A percentile compares a stretch with the other conserved stretches of the same genome.
Evolutionary conservation across 1,139 yeast species (phyloP).

Genomic region (Pichia sp.): DNA sequence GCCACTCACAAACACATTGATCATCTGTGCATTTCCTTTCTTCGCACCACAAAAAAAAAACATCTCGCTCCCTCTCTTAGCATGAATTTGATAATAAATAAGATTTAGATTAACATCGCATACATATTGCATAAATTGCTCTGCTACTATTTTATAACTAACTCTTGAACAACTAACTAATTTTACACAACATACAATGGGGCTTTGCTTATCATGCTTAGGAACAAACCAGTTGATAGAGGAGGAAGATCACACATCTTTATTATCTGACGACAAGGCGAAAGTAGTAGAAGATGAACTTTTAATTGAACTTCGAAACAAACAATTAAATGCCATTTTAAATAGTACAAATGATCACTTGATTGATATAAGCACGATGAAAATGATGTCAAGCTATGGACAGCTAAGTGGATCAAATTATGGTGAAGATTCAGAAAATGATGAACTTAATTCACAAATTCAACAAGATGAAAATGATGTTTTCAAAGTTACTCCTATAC

Average conservation of each 20-base stretch:
- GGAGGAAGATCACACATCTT: slow-evolving; percentile 27
- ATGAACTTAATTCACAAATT: slow-evolving; percentile 9
- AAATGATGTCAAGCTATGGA: slow-evolving; percentile 12
- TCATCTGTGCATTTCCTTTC: too few relatives aligned
- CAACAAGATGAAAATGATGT: slow-evolving; percentile 9
- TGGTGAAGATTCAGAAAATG: slow-evolving; percentile 1
- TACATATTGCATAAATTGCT: too few relatives aligned
- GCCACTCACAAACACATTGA: slow-evolving; percentile 7
- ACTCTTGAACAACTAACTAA: background rate
- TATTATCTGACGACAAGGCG: slow-evolving; percentile 22
- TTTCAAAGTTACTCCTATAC: slow-evolving; percentile 9
- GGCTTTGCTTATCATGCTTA: slow-evolving; percentile 28
- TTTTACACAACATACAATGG: slow-evolving; percentile 19
- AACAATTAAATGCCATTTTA: slow-evolving; percentile 27
- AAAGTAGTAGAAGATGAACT: slow-evolving; percentile 19
- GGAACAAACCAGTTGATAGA: slow-evolving; percentile 16
- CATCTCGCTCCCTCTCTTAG: too few relatives aligned
- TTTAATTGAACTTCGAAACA: slow-evolving; percentile 25
- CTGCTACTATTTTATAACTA: too few relatives aligned
- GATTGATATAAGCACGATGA: slow-evolving; percentile 21
- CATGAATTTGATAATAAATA: too few relatives aligned
- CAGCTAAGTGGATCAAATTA: background rate
- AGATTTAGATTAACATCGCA: too few relatives aligned
- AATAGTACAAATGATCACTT: slow-evolving; percentile 30
- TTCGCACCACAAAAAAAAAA: too few relatives aligned